Base-by-base conservation (phyloP, 1,284 basidiomycete genomes). In the Flammula alnicola region DNA sequence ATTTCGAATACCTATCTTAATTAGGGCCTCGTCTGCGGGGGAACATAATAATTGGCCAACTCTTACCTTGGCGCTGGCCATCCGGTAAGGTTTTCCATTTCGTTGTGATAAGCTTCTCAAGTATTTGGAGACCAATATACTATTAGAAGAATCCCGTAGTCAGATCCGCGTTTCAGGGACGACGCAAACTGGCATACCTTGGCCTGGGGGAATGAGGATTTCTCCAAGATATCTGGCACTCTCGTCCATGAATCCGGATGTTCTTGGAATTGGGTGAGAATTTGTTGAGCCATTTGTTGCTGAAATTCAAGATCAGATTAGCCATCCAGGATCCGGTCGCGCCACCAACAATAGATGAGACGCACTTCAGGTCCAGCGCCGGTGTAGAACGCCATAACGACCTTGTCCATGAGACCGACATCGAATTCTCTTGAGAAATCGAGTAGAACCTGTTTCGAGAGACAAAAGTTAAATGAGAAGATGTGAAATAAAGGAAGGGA, bases 171-270 rank as follows among this genome's bases (percentile, higher is more conserved):
- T 31, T 43, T 37, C 17, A 33, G 38, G 11, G 20, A 31, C 23
- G 17, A 44, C 30, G 25, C n/a, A 41, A 31, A 36, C 44, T 44
- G 27, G 54, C 76, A 43, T 40, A 93, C 95, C 81, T 99, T 99
- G 35, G 95, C 88, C 70, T 98, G 96, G 30, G 89, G 83, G 67
- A 88, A 94, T 17, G 79, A 77, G 8, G 93, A 92, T 52, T 80
- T 80, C 67, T 98, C 94, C 49, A 99, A 78, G 61, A 99, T 91
- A 55, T 91, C 89, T 26, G 97, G 97, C 1, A 99, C 97, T 65
- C 93, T 84, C 58, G 96, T 95, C 97, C 97, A 99, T 38, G 95
- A 87, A 54, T 99, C 97, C n/a, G 93, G 91, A 70, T 94, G 83
- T 59, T 99, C 97, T 71, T 99, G 95, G 66, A 99, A 93, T 69